A percentile compares a stretch with the other conserved stretches of the same genome.
Evolutionary conservation across 2,329 filamentous ascomycete genomes (phyloP).

Genomic region (Geosmithia putterillii): DNA sequence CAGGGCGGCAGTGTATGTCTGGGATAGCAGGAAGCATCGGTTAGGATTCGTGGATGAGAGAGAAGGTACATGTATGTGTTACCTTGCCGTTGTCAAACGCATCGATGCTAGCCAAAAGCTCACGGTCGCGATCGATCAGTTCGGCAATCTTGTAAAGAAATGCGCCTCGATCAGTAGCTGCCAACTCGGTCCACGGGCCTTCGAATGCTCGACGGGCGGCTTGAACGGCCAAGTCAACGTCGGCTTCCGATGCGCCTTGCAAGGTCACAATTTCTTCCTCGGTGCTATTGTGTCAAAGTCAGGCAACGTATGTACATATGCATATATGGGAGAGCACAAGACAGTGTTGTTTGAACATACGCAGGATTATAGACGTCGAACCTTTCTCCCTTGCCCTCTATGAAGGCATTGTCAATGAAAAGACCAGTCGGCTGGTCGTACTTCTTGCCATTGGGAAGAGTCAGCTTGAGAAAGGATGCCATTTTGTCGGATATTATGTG

Average conservation of each 20-base stretch:
- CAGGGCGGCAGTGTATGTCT: constrained; percentile 51
- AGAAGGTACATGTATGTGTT: too few relatives aligned
- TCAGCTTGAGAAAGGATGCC: not conserved
- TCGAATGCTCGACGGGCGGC: constrained; percentile 48
- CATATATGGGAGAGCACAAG: not conserved
- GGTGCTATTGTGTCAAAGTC: not conserved
- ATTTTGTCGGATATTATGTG: too few relatives aligned
- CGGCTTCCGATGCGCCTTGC: constrained; percentile 11
- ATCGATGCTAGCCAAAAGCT: constrained; percentile 40
- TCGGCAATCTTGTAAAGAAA: constrained; percentile 61
- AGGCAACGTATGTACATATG: not conserved
- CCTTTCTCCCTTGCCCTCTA: constrained; percentile 2
- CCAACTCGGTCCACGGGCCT: constrained; percentile 18
- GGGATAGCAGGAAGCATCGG: too few relatives aligned
- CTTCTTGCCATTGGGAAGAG: constrained; percentile 8
- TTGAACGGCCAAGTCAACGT: constrained; percentile 14
- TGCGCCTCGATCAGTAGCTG: constrained; percentile 52
- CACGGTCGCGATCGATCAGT: constrained; percentile 52
- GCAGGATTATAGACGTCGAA: not conserved
- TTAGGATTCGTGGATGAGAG: too few relatives aligned
- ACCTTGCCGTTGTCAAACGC: constrained; percentile 67
- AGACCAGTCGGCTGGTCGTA: constrained; percentile 19
- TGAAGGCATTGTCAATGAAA: constrained; percentile 9
- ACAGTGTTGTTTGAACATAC: not conserved
- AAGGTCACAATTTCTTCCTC: constrained; percentile 7